Conservation (phyloP, 768 basidiomycete species). For the Amanita polypyramis region DNA sequence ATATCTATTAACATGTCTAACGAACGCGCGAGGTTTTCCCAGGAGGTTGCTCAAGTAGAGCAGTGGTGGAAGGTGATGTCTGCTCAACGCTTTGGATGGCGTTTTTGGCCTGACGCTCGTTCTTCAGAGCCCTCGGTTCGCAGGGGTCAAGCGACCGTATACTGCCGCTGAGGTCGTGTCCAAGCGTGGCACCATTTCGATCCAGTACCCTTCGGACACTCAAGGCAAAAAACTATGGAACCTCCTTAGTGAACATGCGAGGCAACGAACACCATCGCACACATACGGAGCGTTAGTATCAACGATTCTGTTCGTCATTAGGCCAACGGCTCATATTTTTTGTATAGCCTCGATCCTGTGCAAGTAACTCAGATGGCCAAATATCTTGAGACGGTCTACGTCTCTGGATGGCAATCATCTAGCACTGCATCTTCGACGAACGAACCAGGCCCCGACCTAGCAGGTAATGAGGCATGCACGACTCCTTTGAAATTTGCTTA, state of each 20-base stretch:
- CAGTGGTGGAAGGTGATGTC: conserved; percentile 81
- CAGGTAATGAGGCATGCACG: conserved; percentile 42
- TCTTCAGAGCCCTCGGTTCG: conserved; percentile 76
- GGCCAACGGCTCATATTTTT: conserved; percentile 1
- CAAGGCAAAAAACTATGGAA: conserved; percentile 82
- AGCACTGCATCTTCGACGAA: conserved; percentile 90
- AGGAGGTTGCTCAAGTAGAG: conserved; percentile 80
- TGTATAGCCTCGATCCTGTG: conserved; percentile 93
- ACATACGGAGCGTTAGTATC: conserved; percentile 95
- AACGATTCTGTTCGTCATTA: background rate
- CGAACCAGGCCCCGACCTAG: conserved; percentile 97
- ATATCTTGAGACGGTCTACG: conserved; percentile 96
- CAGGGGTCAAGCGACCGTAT: conserved; percentile 82
- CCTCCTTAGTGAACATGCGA: conserved; percentile 66
- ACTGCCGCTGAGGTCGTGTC: conserved; percentile 88
- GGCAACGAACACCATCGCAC: conserved; percentile 73
- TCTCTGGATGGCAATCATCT: conserved; percentile 93
- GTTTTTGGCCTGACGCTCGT: conserved; percentile 5
- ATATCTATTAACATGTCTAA: conserved; percentile 37
- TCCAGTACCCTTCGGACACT: conserved; percentile 78
- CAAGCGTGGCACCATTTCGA: conserved; percentile 81
- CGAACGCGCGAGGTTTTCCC: conserved; percentile 62
- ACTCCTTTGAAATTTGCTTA: background rate
- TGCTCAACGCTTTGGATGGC: background rate
- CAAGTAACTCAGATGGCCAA: conserved; percentile 99